Evolutionary conservation across 345 rosid species (phyloP), one percentile per base, ranked within the genome.

Genomic region (Melaleuca quinquenervia): DNA sequence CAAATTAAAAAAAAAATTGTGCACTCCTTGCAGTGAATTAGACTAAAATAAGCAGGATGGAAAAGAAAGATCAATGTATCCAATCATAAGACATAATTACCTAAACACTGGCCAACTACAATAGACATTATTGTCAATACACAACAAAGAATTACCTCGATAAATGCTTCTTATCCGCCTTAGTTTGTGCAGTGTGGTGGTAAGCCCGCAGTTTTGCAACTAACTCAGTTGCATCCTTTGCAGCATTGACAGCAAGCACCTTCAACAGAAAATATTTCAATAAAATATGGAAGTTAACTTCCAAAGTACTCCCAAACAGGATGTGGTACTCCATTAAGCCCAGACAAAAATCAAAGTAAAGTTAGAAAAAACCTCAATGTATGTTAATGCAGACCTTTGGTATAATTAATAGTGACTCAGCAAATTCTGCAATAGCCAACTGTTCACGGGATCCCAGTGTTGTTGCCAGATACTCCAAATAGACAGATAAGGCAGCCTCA

Each of bases 161-260:
- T 29, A 92, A 93, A 84, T 95, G 99, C 84, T 96, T 94, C 90
- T 96, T 97, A 85, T 97, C 99, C 70, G 99, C 96, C 91, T 93
- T 95, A 74, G 96, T 97, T 91, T 97, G 99, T 60, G 99, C 98
- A 8, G 98, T 90, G 88, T 95, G 98, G 90, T 97, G 98, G 92
- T 95, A 97, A 6, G 99, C 98, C 64, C 96, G 96, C 70, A 96
- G 91, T 90, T 96, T 97, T 78, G 99, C 98, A 84, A 97, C 98
- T 85, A 97, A 93, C 74, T 96, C 99, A 6, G 98, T 94, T 60
- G 99, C 98, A 90, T 97, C 99, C 93, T 96, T 94, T 1, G 99
- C 98, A 85, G 98, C 98, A 89, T 96, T 97, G 76, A 97, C 99
- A 18, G 99, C 96, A 90, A 97, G 99, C 82, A 96, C 96, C 99